phyloP scores from a whole-genome alignment of 768 basidiomycete species.

The Podaxis pistillaris region DNA sequence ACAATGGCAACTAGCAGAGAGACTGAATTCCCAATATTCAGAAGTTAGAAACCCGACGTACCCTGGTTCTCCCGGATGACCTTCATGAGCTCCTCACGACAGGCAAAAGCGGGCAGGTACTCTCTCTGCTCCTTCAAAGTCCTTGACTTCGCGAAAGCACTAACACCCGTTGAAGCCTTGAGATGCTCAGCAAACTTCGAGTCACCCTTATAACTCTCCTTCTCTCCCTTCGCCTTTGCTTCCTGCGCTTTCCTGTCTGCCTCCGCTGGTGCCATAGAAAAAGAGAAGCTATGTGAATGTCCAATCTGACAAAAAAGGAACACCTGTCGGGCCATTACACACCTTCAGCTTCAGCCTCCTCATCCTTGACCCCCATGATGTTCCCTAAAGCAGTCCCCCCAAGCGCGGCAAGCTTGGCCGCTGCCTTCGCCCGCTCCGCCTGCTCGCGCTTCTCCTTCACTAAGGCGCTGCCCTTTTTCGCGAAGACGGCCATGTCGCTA shows the following conservation, averaged over 20 bases:
- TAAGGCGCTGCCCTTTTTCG: constrained; percentile 93
- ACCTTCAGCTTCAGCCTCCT: constrained; percentile 92
- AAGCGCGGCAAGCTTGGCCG: constrained; percentile 89
- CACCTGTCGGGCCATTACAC: constrained; percentile 32
- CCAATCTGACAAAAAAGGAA: constrained; percentile 45
- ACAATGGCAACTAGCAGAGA: constrained; percentile 74
- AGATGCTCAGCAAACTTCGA: constrained; percentile 97
- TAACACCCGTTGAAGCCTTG: constrained; percentile 74
- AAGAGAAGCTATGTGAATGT: constrained; percentile 73
- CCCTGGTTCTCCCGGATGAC: constrained; percentile 95
- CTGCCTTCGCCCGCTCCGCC: constrained; percentile 93
- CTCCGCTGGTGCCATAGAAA: constrained; percentile 48
- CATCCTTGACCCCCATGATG: constrained; percentile 95
- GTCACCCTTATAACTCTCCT: constrained; percentile 84
- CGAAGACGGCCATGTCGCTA: constrained; percentile 93
- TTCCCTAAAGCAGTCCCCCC: constrained; percentile 96
- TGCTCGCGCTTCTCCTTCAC: constrained; percentile 97
- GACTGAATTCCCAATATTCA: constrained; percentile 7
- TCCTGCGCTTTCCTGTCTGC: constrained; percentile 47
- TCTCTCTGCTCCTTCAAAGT: constrained; percentile 95
- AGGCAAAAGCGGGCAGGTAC: constrained; percentile 96
- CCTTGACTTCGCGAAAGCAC: constrained; percentile 75
- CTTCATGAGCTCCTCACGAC: constrained; percentile 88
- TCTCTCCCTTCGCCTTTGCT: constrained; percentile 52
- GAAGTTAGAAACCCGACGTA: constrained; percentile 22